phyloP scores from a whole-genome alignment of 129 eudicot genomes.

The Smallanthus sonchifolius region DNA sequence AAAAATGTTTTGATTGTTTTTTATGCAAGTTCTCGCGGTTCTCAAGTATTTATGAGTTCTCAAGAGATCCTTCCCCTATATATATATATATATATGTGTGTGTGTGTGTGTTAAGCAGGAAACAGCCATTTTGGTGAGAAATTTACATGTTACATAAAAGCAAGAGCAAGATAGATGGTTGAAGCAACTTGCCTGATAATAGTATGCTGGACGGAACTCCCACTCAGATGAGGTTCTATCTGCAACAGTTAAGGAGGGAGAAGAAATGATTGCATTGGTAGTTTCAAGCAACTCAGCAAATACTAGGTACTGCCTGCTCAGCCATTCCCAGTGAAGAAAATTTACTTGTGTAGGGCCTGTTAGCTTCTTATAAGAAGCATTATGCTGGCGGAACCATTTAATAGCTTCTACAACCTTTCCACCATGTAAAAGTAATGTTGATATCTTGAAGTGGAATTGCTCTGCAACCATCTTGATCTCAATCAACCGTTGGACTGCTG shows the following conservation, averaged over 20 bases:
- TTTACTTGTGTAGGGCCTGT: slow-evolving; percentile 61
- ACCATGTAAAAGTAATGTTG: slow-evolving; percentile 84
- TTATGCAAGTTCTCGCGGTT: no score
- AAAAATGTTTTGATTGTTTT: no score
- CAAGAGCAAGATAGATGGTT: neutral
- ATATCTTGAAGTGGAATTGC: slow-evolving; percentile 77
- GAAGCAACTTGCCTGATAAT: slow-evolving; percentile 62
- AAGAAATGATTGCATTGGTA: slow-evolving; percentile 55
- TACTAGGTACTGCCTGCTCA: slow-evolving; percentile 81
- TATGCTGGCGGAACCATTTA: slow-evolving; percentile 78
- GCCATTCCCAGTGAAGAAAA: slow-evolving; percentile 95
- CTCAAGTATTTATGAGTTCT: no score
- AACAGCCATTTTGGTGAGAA: slow-evolving; percentile 3
- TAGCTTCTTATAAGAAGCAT: slow-evolving; percentile 60
- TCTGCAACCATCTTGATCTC: slow-evolving; percentile 91
- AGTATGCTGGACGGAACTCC: slow-evolving; percentile 77
- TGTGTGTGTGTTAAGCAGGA: neutral
- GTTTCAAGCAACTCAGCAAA: slow-evolving; percentile 93
- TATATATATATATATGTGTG: neutral
- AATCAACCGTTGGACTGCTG: slow-evolving; percentile 79
- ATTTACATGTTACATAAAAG: neutral
- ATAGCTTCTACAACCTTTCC: slow-evolving; percentile 88
- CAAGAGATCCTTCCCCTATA: no score
- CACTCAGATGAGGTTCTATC: slow-evolving; percentile 61
- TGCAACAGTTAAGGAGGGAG: slow-evolving; percentile 32